Base-by-base conservation (phyloP, 495 filamentous ascomycete genomes). In the Aspergillus ellipticus region DNA sequence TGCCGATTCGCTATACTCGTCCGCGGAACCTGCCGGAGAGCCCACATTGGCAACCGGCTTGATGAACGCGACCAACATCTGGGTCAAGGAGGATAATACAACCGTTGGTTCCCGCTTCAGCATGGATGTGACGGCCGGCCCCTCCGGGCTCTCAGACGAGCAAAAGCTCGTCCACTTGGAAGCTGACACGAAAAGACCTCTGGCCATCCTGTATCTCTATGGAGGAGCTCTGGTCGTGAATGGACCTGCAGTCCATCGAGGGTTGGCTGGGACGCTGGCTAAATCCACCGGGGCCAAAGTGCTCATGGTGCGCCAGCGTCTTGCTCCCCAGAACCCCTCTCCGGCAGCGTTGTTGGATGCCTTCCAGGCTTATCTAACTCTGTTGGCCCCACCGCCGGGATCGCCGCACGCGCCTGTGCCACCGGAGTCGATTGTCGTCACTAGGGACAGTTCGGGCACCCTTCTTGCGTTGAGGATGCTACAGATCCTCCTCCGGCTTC, bases 281-380 rank as follows among this genome's bases (percentile, higher is more conserved):
- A 7, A 56, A 42, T 17, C 19, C 1, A 56, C 54, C 3, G 46
- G 46, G 0, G 16, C 54, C 3, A 50, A 43, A 16, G 54, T 50
- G 11, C 16, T 56, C 7, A 50, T 56, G 37, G 54, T 56, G 0
- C 54, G 35, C 11, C 54, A 56, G 47, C 54, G 46, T 8, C 54
- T 56, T 3, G 54, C 54, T 15, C 54, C 54, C 1, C 54, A 56
- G 26, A 43, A 51, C n/a, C 54, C 54, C 37, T 56, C 51, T 22
- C 54, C 54, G n/a, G 45, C 54, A 5, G 54, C 54, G 20, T 31
- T 56, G 7, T 47, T 56, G 1, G 54, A 56, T 21, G 47, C 35
- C 9, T 56, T 56, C 17, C 54, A 56, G 26, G 54, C 54, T 4
- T 56, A 56, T 17, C 22, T 56, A 4, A 56, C 54, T 2, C 33